Base-by-base conservation (phyloP, 345 rosid species). In the Excoecaria agallocha region DNA sequence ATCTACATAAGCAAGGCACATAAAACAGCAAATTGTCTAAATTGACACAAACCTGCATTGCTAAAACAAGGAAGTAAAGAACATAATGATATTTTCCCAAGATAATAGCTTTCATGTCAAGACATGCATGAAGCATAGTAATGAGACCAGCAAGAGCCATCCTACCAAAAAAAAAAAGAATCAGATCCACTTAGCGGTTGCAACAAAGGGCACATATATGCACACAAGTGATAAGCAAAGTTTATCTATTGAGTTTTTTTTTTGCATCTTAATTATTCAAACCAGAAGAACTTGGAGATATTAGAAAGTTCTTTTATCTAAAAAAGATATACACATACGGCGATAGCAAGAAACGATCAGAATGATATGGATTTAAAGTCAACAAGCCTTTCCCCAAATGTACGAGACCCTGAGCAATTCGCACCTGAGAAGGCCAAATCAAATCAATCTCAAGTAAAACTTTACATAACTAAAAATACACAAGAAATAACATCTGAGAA, bases 311-410 rank as follows among this genome's bases (percentile, higher is more conserved):
- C 30, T 0, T 48, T 43, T 58, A 35, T 12, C 55, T 15, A 3
- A 25, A 54, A 3, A 25, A 54, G 59, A 74, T 65, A 45, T 55
- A 12, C 10, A 84, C 97, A 87, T 78, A 93, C 98, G 94, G 99
- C 2, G 99, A 89, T 57, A 89, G 84, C 81, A 95, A 87, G 78
- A 90, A 85, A 65, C 94, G 89, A 67, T 95, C 98, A 16, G 99
- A 95, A 78, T 95, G 99, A 77, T 89, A 93, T 1, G 99, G 99
- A 68, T 83, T 92, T 39, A 95, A 90, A 72, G 96, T 95, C 83
- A 95, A 76, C 38, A 95, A 87, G 57, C 99, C 99, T 80, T 95
- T 95, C 71, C 98, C 99, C 83, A 95, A 73, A 81, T 95, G 97
- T 72, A 90, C 99, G 8, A 92, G 82, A 64, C 98, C 99, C 81